Percentiles rank a stretch among this genome's conserved stretches.
These are phyloP conservation scores for Bipolaris oryzae DNA, from an alignment of 2,329 filamentous ascomycete species.

Conservation along the genomic window DNA sequence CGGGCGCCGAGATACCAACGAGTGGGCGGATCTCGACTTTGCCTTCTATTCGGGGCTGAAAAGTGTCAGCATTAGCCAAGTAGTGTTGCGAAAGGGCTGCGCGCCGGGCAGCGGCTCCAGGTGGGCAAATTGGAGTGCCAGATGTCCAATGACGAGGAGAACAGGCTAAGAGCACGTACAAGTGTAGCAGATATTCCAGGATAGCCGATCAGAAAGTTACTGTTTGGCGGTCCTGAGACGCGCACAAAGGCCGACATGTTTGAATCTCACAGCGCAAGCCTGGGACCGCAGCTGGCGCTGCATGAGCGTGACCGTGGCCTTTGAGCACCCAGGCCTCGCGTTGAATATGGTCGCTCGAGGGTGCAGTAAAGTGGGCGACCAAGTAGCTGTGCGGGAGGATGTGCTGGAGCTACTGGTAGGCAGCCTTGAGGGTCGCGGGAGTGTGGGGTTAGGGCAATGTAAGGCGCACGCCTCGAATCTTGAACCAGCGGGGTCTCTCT, in stretches of 20 bases:
- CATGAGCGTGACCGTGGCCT: slow-evolving; percentile 39
- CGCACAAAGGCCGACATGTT: slow-evolving; percentile 78
- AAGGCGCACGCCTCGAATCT: slow-evolving; percentile 14
- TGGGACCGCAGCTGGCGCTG: slow-evolving; percentile 40
- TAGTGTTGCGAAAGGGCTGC: slow-evolving; percentile 9
- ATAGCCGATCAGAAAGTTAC: slow-evolving; percentile 94
- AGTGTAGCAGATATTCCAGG: slow-evolving; percentile 96
- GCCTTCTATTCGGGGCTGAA: slow-evolving; percentile 91
- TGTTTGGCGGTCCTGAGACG: slow-evolving; percentile 96
- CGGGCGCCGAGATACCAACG: slow-evolving; percentile 83
- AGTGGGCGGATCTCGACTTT: slow-evolving; percentile 95
- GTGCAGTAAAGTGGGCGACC: slow-evolving; percentile 15
- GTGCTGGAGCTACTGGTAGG: slow-evolving; percentile 16
- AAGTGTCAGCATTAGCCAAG: slow-evolving; percentile 30
- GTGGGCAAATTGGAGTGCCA: slow-evolving; percentile 8
- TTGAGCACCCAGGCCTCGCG: slow-evolving; percentile 18
- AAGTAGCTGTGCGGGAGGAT: slow-evolving; percentile 15
- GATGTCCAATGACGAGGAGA: slow-evolving; percentile 4
- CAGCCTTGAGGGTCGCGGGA: slow-evolving; percentile 29
- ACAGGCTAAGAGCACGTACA: slow-evolving; percentile 63
- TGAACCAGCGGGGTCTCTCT: slow-evolving; percentile 32
- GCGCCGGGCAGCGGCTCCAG: slow-evolving; percentile 3
- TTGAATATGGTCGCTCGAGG: slow-evolving; percentile 11
- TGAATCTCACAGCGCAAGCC: slow-evolving; percentile 43
- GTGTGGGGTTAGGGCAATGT: slow-evolving; percentile 29